phyloP scores from a whole-genome alignment of 2,329 filamentous ascomycete species.

The Penicillium sp. region DNA sequence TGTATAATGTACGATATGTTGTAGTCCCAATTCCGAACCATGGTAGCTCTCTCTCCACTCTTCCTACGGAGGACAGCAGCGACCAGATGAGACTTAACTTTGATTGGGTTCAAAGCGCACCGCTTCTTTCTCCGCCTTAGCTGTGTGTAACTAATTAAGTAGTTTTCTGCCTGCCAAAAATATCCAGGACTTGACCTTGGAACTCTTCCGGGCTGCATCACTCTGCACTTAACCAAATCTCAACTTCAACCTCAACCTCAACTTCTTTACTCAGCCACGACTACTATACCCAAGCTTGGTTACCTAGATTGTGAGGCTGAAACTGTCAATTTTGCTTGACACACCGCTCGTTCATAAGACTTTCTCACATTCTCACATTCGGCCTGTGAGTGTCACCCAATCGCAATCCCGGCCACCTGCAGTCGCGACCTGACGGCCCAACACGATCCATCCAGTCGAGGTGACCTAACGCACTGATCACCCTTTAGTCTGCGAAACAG shows the following conservation, averaged over 20 bases:
- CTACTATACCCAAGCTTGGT: background rate
- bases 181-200: background rate
- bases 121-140: background rate
- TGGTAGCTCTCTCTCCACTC: slow-evolving; percentile 18
- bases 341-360: background rate
- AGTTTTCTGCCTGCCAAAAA: background rate
- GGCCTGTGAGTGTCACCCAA: slow-evolving; percentile 16
- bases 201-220: background rate
- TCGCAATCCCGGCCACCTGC: slow-evolving; percentile 11
- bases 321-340: background rate
- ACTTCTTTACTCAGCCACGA: background rate
- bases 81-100: background rate
- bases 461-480: slow-evolving; percentile 12
- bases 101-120: background rate
- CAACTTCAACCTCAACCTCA: slow-evolving; percentile 1
- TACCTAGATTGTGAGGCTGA: slow-evolving; percentile 33
- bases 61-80: background rate
- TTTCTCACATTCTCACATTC: slow-evolving; percentile 1
- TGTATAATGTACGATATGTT: background rate
- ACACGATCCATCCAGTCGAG: slow-evolving; percentile 5
- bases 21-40: slow-evolving; percentile 22
- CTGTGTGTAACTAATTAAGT: background rate
- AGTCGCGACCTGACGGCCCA: slow-evolving; percentile 19
- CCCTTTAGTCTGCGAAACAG: slow-evolving; percentile 14
- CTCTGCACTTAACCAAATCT: background rate